Conservation (phyloP, 495 filamentous ascomycete genomes). For the Aspergillus kassunensis region DNA sequence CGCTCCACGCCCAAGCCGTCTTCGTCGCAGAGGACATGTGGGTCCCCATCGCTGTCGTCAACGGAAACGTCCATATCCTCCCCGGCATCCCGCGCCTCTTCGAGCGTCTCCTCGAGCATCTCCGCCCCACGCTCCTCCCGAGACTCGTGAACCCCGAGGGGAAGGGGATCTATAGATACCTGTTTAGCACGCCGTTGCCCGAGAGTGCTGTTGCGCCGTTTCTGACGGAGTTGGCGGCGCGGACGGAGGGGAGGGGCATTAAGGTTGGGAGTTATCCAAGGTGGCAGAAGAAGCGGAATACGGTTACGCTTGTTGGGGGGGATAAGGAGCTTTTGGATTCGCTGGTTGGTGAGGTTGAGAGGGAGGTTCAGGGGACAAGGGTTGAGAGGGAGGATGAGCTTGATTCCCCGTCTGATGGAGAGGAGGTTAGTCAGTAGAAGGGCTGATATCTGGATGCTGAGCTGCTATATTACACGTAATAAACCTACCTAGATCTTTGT, state of each 20-base stretch:
- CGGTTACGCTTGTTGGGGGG: constrained; percentile 82
- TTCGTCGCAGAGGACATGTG: constrained; percentile 80
- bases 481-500: not conserved
- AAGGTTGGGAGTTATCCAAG: constrained; percentile 97
- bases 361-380: constrained; percentile 52
- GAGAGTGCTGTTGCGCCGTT: constrained; percentile 83
- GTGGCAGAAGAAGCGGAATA: constrained; percentile 85
- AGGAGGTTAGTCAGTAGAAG: constrained; percentile 15
- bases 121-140: constrained; percentile 66
- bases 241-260: constrained; percentile 66
- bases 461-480: not conserved
- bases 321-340: constrained; percentile 60
- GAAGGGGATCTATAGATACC: constrained; percentile 68
- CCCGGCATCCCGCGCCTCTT: constrained; percentile 88
- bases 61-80: constrained; percentile 89
- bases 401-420: constrained; percentile 39
- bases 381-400: constrained; percentile 58
- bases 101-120: constrained; percentile 65
- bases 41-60: constrained; percentile 85
- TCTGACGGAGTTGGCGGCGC: constrained; percentile 70
- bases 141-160: constrained; percentile 73
- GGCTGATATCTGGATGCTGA: too few species aligned
- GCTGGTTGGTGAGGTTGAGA: constrained; percentile 58
- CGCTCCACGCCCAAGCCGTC: constrained; percentile 61
- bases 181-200: constrained; percentile 80